Base-by-base conservation (phyloP, 495 filamentous ascomycete genomes). In the Bathelium albidoporum region DNA sequence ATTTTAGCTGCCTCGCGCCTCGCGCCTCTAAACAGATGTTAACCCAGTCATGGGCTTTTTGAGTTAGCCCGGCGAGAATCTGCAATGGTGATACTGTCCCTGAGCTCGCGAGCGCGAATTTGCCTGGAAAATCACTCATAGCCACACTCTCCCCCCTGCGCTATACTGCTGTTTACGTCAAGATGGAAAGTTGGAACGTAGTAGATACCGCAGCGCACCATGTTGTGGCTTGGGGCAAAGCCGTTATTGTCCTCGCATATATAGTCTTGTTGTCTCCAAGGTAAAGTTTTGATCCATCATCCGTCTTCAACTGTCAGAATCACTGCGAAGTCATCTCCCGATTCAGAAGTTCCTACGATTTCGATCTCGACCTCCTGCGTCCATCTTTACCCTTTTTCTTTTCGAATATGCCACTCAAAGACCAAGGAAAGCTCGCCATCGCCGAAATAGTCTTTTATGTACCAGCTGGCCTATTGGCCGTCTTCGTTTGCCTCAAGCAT, bases 361-460 rank as follows among this genome's bases (percentile, higher is more conserved):
- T 55, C 9, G 2, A 9, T 29, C 24, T 55, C 24, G 5, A 29
- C 24, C 26, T 29, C 26, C 24, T 24, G 10, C 2, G 2, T 29
- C 5, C 16, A 55, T 55, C 49, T 28, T 9, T 5, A 10, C 24
- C 14, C 11, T 55, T 28, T 11, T 55, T 28, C 20, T 29, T 9
- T 11, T 55, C 29, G 11, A 24, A 10, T 5, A 55, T 55, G 49
- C 9, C 49, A n/a, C 49, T 55, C 49, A 55, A n/a, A 55, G 22
- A 26, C 20, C 49, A 65, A 28, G 68, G 68, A 20, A 61, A 31
- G 60, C 60, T 70, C 18, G 62, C 68, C 28, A 63, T 63, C 11
- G 68, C 32, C 18, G 62, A 70, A 55, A 20, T 70, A 4, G 65
- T 63, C 59, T 70, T 68, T 59, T 70, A 60, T 58, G 32, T 41